phyloP scores from a whole-genome alignment of 2,329 filamentous ascomycete species.

The Colletotrichum simmondsii region DNA sequence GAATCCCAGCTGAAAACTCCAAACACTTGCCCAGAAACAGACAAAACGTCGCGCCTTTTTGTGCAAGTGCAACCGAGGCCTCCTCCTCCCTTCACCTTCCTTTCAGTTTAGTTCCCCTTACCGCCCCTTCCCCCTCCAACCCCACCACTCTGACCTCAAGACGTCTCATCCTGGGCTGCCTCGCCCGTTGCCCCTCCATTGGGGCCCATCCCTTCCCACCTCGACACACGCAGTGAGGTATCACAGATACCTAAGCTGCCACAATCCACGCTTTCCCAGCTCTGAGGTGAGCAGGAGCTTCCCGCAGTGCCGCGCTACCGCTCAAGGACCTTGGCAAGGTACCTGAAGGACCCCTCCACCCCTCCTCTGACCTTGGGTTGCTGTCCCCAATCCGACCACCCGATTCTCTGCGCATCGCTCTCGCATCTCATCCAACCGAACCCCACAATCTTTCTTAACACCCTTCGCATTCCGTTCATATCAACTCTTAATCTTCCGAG shows the following conservation, averaged over 20 bases:
- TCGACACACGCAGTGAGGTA: neutral
- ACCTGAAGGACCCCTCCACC: neutral
- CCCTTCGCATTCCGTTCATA: conserved; percentile 15
- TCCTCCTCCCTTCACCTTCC: neutral
- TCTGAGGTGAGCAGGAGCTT: neutral
- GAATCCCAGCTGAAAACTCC: neutral
- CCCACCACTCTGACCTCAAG: conserved; percentile 24
- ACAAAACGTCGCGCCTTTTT: neutral
- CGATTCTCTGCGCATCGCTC: neutral
- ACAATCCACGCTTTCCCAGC: neutral
- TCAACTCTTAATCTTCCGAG: conserved; percentile 18
- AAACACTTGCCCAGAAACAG: conserved; percentile 13
- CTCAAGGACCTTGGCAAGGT: neutral
- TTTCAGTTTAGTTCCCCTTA: neutral
- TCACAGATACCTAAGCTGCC: neutral
- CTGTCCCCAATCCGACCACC: neutral
- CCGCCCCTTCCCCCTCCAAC: conserved; percentile 12
- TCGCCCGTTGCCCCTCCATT: conserved; percentile 15
- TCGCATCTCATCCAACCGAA: conserved; percentile 5
- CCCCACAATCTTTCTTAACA: conserved; percentile 11
- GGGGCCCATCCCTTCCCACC: conserved; percentile 2
- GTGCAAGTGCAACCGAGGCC: conserved; percentile 19
- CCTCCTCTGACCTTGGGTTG: too few species aligned
- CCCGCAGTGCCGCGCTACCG: neutral
- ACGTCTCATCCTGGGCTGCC: conserved; percentile 32